phyloP scores from a whole-genome alignment of 345 rosid species.

The Ceriops zippeliana region DNA sequence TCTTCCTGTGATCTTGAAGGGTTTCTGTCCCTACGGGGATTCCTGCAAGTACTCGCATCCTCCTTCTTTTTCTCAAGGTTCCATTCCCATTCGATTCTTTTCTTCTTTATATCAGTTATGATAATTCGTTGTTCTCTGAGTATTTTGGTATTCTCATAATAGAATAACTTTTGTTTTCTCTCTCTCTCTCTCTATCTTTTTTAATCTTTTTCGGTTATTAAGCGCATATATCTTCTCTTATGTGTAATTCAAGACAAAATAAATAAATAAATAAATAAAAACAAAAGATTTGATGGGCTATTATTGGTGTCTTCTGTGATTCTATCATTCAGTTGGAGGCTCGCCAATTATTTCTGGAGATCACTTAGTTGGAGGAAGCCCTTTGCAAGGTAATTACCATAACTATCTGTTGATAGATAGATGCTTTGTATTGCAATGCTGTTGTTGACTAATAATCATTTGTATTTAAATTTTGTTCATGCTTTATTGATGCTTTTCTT shows the following conservation, averaged over 20 bases:
- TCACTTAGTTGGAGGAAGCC: conserved; percentile 27
- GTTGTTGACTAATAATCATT: too few species aligned
- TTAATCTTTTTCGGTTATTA: too few species aligned
- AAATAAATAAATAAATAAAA: background rate
- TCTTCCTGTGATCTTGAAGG: conserved; percentile 34
- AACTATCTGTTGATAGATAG: background rate
- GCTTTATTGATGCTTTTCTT: background rate
- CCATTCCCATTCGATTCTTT: background rate
- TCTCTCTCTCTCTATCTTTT: too few species aligned
- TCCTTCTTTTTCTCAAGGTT: conserved; percentile 12
- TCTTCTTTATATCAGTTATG: background rate
- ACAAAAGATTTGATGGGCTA: background rate
- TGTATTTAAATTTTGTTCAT: too few species aligned
- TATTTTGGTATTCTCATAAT: background rate
- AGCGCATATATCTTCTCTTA: background rate
- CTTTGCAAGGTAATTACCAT: conserved; percentile 26
- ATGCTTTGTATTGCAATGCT: background rate
- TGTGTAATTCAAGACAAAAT: background rate
- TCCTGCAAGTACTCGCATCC: conserved; percentile 80
- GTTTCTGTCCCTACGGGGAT: conserved; percentile 75
- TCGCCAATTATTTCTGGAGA: conserved; percentile 12
- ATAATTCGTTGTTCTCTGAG: background rate
- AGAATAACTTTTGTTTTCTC: background rate
- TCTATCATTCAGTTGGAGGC: conserved; percentile 11
- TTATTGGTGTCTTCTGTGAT: conserved; percentile 1